Evolutionary conservation across 1,284 basidiomycete genomes (phyloP).

Genomic region (Caloboletus firmus): DNA sequence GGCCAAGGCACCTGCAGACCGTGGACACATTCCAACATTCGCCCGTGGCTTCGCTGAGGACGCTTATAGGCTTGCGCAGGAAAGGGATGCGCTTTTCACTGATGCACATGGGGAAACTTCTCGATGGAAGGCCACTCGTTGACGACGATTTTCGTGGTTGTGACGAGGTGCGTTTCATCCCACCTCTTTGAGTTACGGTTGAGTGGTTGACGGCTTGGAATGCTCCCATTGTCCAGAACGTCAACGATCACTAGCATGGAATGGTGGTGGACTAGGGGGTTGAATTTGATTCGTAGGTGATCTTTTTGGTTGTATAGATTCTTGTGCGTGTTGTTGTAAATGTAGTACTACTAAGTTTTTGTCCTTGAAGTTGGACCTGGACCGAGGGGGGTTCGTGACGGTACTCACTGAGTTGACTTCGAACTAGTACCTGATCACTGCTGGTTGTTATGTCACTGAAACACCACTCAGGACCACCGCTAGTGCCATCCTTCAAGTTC

Average conservation of each 20-base stretch:
- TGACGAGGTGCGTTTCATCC: conserved; percentile 6
- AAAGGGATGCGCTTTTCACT: conserved; percentile 40
- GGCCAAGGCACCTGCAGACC: conserved; percentile 10
- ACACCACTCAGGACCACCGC: neutral
- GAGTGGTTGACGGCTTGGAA: neutral
- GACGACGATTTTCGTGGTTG: conserved; percentile 27
- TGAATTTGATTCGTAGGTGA: neutral
- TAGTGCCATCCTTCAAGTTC: too few relatives aligned
- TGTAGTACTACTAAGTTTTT: too few relatives aligned
- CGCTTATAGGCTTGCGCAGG: conserved; percentile 39
- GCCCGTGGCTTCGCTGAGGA: conserved; percentile 30
- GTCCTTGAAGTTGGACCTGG: too few relatives aligned
- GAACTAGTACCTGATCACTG: too few relatives aligned
- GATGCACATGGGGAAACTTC: conserved; percentile 46
- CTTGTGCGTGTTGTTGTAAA: neutral
- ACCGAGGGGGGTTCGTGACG: too few relatives aligned
- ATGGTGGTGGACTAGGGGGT: neutral
- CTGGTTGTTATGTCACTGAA: neutral
- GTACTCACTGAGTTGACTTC: too few relatives aligned
- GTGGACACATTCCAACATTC: conserved; percentile 32
- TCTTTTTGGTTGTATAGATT: neutral
- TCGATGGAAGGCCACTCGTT: conserved; percentile 35
- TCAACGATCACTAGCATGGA: neutral
- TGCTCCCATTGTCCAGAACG: neutral
- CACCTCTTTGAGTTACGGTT: neutral